Conservation (phyloP, 2,329 filamentous ascomycete genomes). For the Verticillium dahliae region DNA sequence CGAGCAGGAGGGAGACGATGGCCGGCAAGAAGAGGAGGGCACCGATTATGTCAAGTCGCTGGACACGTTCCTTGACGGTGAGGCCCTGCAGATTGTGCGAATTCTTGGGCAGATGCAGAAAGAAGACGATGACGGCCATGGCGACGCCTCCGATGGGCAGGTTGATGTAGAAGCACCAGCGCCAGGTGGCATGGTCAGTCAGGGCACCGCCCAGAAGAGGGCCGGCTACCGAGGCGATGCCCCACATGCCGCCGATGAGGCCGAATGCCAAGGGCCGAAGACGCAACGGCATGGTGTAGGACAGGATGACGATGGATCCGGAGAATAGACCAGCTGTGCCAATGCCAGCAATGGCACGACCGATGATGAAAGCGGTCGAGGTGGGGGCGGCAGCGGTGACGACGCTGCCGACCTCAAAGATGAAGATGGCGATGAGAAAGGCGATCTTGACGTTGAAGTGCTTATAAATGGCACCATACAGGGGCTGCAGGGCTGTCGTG, state of each 20-base stretch:
- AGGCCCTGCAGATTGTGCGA: conserved; percentile 21
- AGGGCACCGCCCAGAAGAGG: conserved; percentile 45
- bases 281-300: conserved; percentile 41
- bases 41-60: conserved; percentile 42
- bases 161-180: conserved; percentile 44
- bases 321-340: conserved; percentile 45
- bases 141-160: conserved; percentile 40
- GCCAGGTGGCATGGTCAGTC: conserved; percentile 41
- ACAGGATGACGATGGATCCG: conserved; percentile 41
- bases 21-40: conserved; percentile 43
- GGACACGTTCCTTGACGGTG: conserved; percentile 28
- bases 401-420: conserved; percentile 37
- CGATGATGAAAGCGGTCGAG: conserved; percentile 43
- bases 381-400: conserved; percentile 36
- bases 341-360: conserved; percentile 44
- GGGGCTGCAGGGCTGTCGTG: conserved; percentile 40
- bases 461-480: conserved; percentile 43
- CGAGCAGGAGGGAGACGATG: conserved; percentile 46
- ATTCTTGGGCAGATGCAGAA: conserved; percentile 30
- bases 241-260: conserved; percentile 49
- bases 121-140: conserved; percentile 39
- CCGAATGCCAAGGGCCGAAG: conserved; percentile 49
- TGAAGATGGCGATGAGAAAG: conserved; percentile 34
- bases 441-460: conserved; percentile 40
- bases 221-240: conserved; percentile 44